Base-by-base conservation (phyloP, 73 alveolate species). In the Paramecium bursaria region DNA sequence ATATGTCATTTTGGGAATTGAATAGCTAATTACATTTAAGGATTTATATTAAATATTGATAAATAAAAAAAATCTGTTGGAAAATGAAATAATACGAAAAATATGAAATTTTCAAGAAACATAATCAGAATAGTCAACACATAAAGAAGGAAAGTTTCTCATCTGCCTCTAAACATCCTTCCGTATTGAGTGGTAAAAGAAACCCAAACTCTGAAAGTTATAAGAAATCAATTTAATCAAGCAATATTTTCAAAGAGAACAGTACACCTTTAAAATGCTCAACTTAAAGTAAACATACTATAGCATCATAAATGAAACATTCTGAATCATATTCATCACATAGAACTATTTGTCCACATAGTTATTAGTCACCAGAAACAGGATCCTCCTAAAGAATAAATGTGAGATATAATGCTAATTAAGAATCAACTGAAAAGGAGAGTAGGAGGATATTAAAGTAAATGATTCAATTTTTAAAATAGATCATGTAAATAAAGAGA, bases 131-230 rank as follows among this genome's bases (percentile, higher is more conserved):
- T 39, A 5, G 11, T 39, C 11, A 39, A 39, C 11, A 5, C n/a
- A n/a, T n/a, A n/a, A n/a, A n/a, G n/a, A n/a, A n/a, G n/a, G n/a
- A n/a, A n/a, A n/a, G n/a, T n/a, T n/a, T n/a, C n/a, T n/a, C n/a
- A n/a, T n/a, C n/a, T n/a, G n/a, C n/a, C n/a, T n/a, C n/a, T n/a
- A n/a, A n/a, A n/a, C 76, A 57, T 57, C 76, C 76, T 13, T 30
- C 76, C 26, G 19, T 57, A 10, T 30, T 57, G n/a, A 57, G 52
- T 57, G 82, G 82, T 21, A 67, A 67, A 44, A 67, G 82, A 15
- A 67, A 67, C 21, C 82, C 82, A 11, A 67, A 67, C 23, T 31
- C 49, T 33, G 82, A 67, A 47, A 35, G 60, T 1, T 67, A 67
- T 42, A 67, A 67, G 23, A 67, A 67, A 67, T 44, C 19, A 21